Evolutionary conservation across 2,329 filamentous ascomycete species (phyloP).

Genomic region (Alternaria gaisen): DNA sequence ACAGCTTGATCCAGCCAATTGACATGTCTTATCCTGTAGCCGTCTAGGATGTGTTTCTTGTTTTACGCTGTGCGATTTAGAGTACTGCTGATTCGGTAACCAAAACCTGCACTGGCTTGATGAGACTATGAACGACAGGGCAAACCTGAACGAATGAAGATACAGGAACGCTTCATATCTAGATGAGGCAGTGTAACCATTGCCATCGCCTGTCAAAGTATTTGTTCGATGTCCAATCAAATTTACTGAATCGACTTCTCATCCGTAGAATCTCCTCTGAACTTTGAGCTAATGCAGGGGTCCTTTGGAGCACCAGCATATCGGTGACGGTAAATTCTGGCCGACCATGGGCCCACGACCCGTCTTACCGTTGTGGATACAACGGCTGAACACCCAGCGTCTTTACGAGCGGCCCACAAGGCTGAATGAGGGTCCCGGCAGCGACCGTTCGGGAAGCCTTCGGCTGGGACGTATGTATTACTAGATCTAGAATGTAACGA

Average conservation of each 20-base stretch:
- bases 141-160: slow-evolving; percentile 1
- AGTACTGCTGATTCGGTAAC: neutral
- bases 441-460: slow-evolving; percentile 6
- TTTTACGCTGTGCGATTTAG: neutral
- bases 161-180: neutral
- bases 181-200: slow-evolving; percentile 3
- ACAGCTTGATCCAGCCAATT: neutral
- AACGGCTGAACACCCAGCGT: slow-evolving; percentile 5
- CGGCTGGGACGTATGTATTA: neutral
- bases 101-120: neutral
- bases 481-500: neutral
- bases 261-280: neutral
- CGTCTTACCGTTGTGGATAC: slow-evolving; percentile 17
- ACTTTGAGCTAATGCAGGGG: slow-evolving; percentile 11
- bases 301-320: neutral
- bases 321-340: slow-evolving; percentile 11
- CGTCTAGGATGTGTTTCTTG: neutral
- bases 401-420: slow-evolving; percentile 3
- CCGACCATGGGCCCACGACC: slow-evolving; percentile 3
- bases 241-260: neutral
- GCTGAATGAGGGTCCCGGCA: slow-evolving; percentile 6
- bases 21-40: neutral
- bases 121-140: neutral
- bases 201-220: neutral
- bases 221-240: neutral